Conservation (phyloP, 2,329 filamentous ascomycete species). For the Paecilomyces formosus region DNA sequence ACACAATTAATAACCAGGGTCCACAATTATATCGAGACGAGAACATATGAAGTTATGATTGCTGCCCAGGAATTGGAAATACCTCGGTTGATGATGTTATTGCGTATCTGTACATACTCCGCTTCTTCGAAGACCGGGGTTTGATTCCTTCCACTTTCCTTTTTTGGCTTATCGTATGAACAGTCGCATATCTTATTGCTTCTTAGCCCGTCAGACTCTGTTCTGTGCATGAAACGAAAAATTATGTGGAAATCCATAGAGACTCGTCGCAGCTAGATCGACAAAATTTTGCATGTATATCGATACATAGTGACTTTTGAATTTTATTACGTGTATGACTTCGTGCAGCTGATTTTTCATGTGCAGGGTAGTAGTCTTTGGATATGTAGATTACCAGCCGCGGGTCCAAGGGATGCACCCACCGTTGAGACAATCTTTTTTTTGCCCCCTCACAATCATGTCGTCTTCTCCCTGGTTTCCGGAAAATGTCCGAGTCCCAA, state of each 20-base stretch:
- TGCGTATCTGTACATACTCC: too few species aligned
- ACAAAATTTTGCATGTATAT: neutral
- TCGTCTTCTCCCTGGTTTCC: neutral
- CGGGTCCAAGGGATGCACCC: neutral
- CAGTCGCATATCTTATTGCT: neutral
- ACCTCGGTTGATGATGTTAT: neutral
- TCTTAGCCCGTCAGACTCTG: neutral
- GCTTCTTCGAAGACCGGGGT: too few species aligned
- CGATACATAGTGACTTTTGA: neutral
- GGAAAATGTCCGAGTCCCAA: neutral
- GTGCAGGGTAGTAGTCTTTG: neutral
- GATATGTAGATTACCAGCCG: neutral
- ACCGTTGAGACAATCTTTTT: neutral
- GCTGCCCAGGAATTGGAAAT: neutral
- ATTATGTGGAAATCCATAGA: neutral
- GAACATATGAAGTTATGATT: neutral
- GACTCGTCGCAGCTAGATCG: neutral
- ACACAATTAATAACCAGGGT: neutral
- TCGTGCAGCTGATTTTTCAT: neutral
- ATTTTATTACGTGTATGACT: neutral
- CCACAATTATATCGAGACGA: neutral
- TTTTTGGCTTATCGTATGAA: too few species aligned
- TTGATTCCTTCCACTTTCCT: too few species aligned
- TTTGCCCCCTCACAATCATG: neutral
- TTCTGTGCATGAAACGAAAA: neutral